Percentiles rank a stretch among this genome's conserved stretches.
phyloP scores from a whole-genome alignment of 495 filamentous ascomycete genomes.

The Sphaerosporella brunnea region DNA sequence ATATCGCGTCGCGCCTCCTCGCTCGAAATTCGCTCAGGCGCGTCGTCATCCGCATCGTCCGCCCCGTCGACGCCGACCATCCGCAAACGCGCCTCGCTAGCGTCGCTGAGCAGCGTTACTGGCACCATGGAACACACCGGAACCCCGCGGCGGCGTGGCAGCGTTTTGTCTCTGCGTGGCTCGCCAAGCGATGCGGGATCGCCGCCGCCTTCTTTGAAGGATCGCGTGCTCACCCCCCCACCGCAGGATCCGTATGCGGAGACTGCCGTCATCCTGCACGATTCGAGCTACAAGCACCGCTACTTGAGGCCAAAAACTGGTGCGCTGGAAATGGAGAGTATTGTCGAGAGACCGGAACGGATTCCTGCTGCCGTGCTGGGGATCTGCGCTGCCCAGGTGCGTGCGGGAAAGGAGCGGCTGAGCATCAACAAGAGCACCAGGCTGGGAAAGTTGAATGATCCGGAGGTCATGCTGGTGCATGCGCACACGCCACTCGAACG shows the following conservation, averaged over 20 bases:
- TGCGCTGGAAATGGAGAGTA: conserved; percentile 44
- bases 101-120: conserved; percentile 12
- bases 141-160: conserved; percentile 7
- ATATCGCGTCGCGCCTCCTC: conserved; percentile 19
- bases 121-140: not conserved
- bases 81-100: conserved; percentile 20
- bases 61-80: conserved; percentile 25
- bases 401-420: conserved; percentile 48
- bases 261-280: conserved; percentile 70
- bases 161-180: conserved; percentile 15
- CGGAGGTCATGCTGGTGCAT: conserved; percentile 33
- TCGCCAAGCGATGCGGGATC: conserved; percentile 15
- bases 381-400: conserved; percentile 71
- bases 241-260: conserved; percentile 32
- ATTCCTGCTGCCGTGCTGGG: conserved; percentile 71
- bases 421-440: conserved; percentile 20
- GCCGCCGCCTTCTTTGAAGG: too few species aligned
- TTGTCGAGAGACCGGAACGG: conserved; percentile 85
- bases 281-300: conserved; percentile 83
- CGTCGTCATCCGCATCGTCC: conserved; percentile 15
- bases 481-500: conserved; percentile 32
- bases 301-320: conserved; percentile 65
- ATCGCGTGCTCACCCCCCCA: conserved; percentile 14
- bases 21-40: conserved; percentile 17
- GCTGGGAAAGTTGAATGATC: conserved; percentile 19